Percentiles rank a stretch among this genome's conserved stretches.
phyloP scores from a whole-genome alignment of 306 rosid species.

The Rosa chinensis region DNA sequence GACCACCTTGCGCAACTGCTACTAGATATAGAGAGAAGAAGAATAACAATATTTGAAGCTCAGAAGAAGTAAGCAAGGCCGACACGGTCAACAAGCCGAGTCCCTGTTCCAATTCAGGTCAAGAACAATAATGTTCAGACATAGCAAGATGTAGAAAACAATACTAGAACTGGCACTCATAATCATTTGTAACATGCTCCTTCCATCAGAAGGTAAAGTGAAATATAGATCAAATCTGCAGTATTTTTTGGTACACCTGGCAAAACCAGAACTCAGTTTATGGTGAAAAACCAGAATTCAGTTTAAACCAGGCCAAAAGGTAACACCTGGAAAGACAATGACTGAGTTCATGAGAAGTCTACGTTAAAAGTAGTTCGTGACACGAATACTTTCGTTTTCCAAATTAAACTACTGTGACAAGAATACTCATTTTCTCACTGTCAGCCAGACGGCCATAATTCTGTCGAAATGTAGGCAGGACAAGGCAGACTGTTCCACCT shows the following conservation, averaged over 20 bases:
- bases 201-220: background rate
- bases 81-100: conserved; percentile 63
- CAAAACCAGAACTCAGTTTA: too few relatives aligned
- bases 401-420: background rate
- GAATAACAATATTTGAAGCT: conserved; percentile 47
- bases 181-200: background rate
- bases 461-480: too few relatives aligned
- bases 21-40: conserved; percentile 61
- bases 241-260: background rate
- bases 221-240: background rate
- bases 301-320: background rate
- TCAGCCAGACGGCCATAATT: too few relatives aligned
- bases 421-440: background rate
- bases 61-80: conserved; percentile 41
- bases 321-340: background rate
- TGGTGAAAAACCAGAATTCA: background rate
- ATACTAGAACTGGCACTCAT: background rate
- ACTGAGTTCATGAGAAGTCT: background rate
- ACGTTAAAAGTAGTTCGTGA: background rate
- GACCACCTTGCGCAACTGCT: conserved; percentile 72
- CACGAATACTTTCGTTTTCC: background rate
- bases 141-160: background rate
- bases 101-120: conserved; percentile 40
- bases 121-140: background rate
- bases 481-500: too few relatives aligned